Base-by-base conservation (phyloP, 768 basidiomycete species). In the Nidula microcarpa region DNA sequence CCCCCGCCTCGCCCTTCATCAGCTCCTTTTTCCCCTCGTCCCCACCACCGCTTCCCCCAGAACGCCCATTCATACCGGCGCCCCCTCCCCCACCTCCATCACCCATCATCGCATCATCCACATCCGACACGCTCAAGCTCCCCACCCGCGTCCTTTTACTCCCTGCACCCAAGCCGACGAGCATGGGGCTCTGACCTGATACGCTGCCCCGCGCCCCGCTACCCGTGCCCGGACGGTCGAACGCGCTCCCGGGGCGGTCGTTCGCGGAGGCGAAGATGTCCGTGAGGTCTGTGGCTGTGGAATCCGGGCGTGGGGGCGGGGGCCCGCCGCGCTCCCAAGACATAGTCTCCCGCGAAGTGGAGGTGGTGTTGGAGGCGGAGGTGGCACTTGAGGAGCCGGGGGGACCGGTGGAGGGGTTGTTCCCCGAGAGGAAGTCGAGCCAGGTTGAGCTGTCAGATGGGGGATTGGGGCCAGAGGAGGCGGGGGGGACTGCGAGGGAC, bases 321-420 rank as follows among this genome's bases (percentile, higher is more conserved):
- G 44, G 23, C 14, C 62, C 59, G 11, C 64, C 63, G n/a, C 65
- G 67, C 51, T 68, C 67, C 68, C 67, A 70, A 10, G 67, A 67
- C 59, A 67, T 62, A 11, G 63, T 50, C 34, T 61, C 60, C 23
- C 61, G 59, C 23, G 49, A 41, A 34, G 50, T 45, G 14, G 52
- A 44, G 3, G 58, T 23, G 36, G 48, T 48, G 43, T 50, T 44
- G 13, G 54, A 33, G 14, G 56, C 51, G 46, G 50, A 54, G 39
- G 41, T 10, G 9, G 47, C 51, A 33, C n/a, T 10, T 11, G 50
- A 52, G 39, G 57, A 30, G 34, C 50, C 51, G 47, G 55, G 47
- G 16, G 56, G 39, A 13, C 55, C 52, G 43, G 51, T 55, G 41
- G 39, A 41, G 11, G 49, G 53, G 43, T 55, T 62, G 50, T 58